Base-by-base conservation (phyloP, 768 basidiomycete genomes). In the Hygrocybe coccinea region DNA sequence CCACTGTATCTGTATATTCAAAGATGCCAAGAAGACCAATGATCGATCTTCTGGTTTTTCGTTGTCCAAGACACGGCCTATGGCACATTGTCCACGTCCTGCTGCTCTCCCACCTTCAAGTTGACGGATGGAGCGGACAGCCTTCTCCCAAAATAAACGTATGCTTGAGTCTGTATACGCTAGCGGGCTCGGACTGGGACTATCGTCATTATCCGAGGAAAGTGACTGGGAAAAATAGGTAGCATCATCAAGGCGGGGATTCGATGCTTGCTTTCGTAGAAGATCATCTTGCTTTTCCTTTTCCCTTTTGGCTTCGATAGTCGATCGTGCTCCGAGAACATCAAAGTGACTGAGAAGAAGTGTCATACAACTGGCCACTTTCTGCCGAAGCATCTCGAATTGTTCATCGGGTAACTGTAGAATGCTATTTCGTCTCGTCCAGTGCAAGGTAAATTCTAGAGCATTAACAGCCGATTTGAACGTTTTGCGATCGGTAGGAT, bases 391-490 rank as follows among this genome's bases (percentile, higher is more conserved):
- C 74, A 91, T 82, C 64, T 89, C 85, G 68, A 99, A 99, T 69
- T 99, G 91, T 56, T 87, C 83, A 55, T 84, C 81, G 11, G 91
- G 87, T 50, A 98, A 80, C 22, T 95, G 86, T 10, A 97, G 79
- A 62, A 99, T 97, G 68, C 57, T 57, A 38, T 89, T 90, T 54
- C 91, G 85, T 60, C 86, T 82, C 12, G 94, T 97, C 54, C 95
- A 86, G 57, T 86, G 81, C 56, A 91, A 82, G 1, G 93, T 86
- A 66, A 94, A 97, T 66, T 97, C 93, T 29, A 99, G 82, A 2
- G 97, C 95, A 56, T 87, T 90, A 52, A 99, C 94, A 7, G 97
- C 95, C 95, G 95, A 98, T 67, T 90, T 88, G 79, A 99, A 99
- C 0, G 93, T 98, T 69, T 87, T 89, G 55, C 92, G 82, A 69